A percentile compares a stretch with the other conserved stretches of the same genome.
phyloP scores from a whole-genome alignment of 108 stramenopile genomes.

The Cyclotella baltica region DNA sequence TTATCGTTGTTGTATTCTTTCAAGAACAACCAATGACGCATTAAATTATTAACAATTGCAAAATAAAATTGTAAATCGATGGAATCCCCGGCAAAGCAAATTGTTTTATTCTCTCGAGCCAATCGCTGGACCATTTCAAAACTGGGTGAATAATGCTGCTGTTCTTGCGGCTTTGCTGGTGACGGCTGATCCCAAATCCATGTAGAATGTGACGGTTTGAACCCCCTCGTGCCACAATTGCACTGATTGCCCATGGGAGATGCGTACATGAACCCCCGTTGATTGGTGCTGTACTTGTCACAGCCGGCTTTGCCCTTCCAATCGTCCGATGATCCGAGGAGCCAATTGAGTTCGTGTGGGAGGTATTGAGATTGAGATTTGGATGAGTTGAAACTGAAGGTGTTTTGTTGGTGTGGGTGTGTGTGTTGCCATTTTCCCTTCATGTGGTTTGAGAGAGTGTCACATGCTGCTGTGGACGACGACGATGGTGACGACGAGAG shows the following conservation, averaged over 20 bases:
- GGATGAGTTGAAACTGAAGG: neutral
- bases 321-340: neutral
- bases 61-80: neutral
- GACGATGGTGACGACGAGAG: too few relatives aligned
- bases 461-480: too few relatives aligned
- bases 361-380: neutral
- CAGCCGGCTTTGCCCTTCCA: neutral
- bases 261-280: neutral
- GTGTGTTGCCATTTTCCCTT: too few relatives aligned
- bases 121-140: neutral
- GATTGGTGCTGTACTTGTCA: neutral
- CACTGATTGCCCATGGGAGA: neutral
- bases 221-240: neutral
- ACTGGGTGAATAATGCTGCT: too few relatives aligned
- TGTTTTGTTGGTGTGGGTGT: neutral
- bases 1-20: too few relatives aligned
- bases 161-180: too few relatives aligned
- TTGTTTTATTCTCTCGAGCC: neutral
- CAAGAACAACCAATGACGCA: neutral
- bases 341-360: neutral
- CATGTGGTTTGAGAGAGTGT: too few relatives aligned
- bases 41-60: neutral
- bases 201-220: neutral
- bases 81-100: neutral
- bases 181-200: neutral